Base-by-base conservation (phyloP, 805 yeast species). In the Candida dajiaensis region DNA sequence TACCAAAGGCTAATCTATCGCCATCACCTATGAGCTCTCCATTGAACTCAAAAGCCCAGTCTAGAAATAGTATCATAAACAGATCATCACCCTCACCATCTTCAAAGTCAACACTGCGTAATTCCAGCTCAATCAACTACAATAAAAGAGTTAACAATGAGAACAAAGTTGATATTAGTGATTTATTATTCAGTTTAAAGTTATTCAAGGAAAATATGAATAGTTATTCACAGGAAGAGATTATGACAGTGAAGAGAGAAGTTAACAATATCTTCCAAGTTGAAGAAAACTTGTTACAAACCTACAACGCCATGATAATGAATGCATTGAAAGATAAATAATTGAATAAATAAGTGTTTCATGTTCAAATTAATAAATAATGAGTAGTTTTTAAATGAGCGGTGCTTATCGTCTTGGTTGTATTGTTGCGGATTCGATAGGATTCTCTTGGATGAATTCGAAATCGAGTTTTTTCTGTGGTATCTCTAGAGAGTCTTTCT, bases 401-500 rank as follows among this genome's bases (percentile, higher is more conserved):
- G 7, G 15, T 3, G 6, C 23, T 42, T 54, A 49, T 38, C 56
- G 46, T 47, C 69, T 61, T 26, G 76, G 73, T 47, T 66, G 68
- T 22, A 74, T 62, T 0, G 58, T 47, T 4, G 78, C 69, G 3
- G 68, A 41, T 41, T 66, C 62, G 19, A 72, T 69, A 3, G 38
- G 18, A 18, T 43, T 26, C 23, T 23, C 33, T n/a, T n/a, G 16
- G 10, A 29, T 41, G 7, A 33, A 33, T 9, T 16, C n/a, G 5
- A 18, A 15, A 10, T 29, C 35, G n/a, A 25, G 4, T 25, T 25
- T 25, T 13, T 13, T 25, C 28, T 25, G 28, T 25, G 28, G 28
- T 9, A 13, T 10, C 28, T 25, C 13, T 8, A 13, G 28, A 25
- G 28, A 9, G 25, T 25, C 28, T 8, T 25, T 25, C 6, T 25